Conservation (phyloP, 1,284 basidiomycete genomes). For the Ustilago shanxiensis region DNA sequence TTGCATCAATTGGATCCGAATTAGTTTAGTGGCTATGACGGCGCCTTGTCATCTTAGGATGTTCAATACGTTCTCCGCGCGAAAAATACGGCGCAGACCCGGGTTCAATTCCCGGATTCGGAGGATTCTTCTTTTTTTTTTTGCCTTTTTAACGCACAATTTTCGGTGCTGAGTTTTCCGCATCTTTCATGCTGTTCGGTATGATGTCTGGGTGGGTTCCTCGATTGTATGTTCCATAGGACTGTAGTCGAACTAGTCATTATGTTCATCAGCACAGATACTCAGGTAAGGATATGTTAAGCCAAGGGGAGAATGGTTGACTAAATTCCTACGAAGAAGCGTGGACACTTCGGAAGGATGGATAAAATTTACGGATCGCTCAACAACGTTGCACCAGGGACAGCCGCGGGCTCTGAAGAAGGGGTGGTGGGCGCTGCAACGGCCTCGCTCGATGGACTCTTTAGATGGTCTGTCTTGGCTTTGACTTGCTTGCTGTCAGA, state of each 20-base stretch:
- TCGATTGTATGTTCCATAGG: no score
- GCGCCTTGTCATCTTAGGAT: slow-evolving; percentile 52
- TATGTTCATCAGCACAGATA: no score
- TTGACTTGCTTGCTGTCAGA: not conserved
- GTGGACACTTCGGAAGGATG: not conserved
- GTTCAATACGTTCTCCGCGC: slow-evolving; percentile 39
- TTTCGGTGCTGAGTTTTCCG: not conserved
- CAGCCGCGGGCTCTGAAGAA: not conserved
- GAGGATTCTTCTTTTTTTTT: slow-evolving; percentile 23
- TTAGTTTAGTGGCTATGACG: slow-evolving; percentile 64
- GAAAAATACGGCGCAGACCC: slow-evolving; percentile 53
- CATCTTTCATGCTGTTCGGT: not conserved
- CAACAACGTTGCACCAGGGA: not conserved
- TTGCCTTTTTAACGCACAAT: slow-evolving; percentile 10
- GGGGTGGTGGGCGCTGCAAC: not conserved
- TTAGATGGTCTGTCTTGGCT: not conserved
- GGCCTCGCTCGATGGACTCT: not conserved
- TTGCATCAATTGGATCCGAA: slow-evolving; percentile 39
- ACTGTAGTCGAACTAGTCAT: no score
- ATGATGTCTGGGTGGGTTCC: no score
- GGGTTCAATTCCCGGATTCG: slow-evolving; percentile 61
- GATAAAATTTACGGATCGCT: not conserved
- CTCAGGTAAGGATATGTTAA: not conserved
- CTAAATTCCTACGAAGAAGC: not conserved
- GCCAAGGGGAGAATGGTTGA: not conserved